A percentile compares a stretch with the other conserved stretches of the same genome.
Evolutionary conservation across 2,329 filamentous ascomycete species (phyloP).

Genomic region (Colletotrichum neosansevieriae): DNA sequence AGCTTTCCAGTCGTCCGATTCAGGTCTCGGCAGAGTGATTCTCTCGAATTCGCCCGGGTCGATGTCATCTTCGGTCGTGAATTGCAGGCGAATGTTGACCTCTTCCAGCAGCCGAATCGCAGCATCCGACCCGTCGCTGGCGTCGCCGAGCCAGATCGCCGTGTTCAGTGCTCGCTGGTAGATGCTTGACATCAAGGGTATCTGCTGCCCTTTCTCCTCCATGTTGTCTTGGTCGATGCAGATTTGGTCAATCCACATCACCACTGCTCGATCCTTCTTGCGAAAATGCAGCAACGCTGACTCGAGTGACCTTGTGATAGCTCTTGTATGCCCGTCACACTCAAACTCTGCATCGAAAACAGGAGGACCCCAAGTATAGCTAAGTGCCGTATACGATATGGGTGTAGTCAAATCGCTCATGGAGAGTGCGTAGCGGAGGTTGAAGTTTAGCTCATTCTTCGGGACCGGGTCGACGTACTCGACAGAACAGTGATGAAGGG

Average conservation of each 20-base stretch:
- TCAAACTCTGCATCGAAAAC: not conserved
- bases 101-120: slow-evolving; percentile 28
- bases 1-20: not conserved
- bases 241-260: slow-evolving; percentile 41
- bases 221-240: slow-evolving; percentile 39
- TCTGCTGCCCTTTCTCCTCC: slow-evolving; percentile 35
- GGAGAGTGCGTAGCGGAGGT: not conserved
- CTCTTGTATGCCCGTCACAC: not conserved
- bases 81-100: slow-evolving; percentile 8
- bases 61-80: not conserved
- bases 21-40: not conserved
- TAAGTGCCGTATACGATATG: slow-evolving; percentile 11
- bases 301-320: slow-evolving; percentile 22
- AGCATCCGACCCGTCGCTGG: slow-evolving; percentile 42
- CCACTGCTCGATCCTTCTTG: not conserved
- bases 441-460: not conserved
- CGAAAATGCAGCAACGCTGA: slow-evolving; percentile 15
- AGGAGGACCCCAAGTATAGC: slow-evolving; percentile 11
- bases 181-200: slow-evolving; percentile 37
- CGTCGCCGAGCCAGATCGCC: slow-evolving; percentile 43
- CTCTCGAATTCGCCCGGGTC: not conserved
- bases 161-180: slow-evolving; percentile 25
- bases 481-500: slow-evolving; percentile 17
- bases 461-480: not conserved
- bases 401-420: not conserved